Evolutionary conservation across 106 monocot genomes (phyloP).

Genomic region (Narthecium ossifragum): DNA sequence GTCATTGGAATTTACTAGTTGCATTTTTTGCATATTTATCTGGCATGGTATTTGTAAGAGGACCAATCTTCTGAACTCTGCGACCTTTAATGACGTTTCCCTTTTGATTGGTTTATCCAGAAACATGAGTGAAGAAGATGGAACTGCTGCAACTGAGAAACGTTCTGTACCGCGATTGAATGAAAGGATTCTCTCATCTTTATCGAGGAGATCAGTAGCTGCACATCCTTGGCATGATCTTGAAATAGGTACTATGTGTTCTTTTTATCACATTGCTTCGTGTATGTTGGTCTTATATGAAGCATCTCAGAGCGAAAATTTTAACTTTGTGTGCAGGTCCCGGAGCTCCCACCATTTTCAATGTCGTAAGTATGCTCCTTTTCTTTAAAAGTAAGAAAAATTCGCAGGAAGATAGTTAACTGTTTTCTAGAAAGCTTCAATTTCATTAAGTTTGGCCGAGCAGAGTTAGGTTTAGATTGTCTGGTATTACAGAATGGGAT

Average conservation of each 20-base stretch:
- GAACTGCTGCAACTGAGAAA: background rate
- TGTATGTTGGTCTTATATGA: no score
- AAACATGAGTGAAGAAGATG: conserved; percentile 10
- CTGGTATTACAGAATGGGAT: no score
- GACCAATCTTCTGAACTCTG: no score
- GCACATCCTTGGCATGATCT: conserved; percentile 60
- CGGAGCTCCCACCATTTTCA: conserved; percentile 45
- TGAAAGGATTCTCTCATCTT: conserved; percentile 40
- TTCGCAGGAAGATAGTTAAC: background rate
- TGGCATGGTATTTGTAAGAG: no score
- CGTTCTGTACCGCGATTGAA: conserved; percentile 21
- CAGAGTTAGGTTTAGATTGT: no score
- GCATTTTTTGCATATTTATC: no score
- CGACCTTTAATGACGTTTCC: no score
- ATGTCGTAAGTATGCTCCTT: conserved; percentile 28
- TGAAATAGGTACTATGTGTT: conserved; percentile 28
- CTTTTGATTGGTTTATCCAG: background rate
- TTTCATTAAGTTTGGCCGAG: no score
- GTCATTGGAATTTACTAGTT: no score
- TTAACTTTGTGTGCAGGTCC: conserved; percentile 16
- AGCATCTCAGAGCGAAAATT: no score
- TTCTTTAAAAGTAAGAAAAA: no score
- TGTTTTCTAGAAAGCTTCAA: background rate
- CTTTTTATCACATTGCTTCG: background rate
- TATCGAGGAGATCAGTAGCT: conserved; percentile 34